Evolutionary conservation across 2,329 filamentous ascomycete species (phyloP).

Genomic region (Trichoderma koningii): DNA sequence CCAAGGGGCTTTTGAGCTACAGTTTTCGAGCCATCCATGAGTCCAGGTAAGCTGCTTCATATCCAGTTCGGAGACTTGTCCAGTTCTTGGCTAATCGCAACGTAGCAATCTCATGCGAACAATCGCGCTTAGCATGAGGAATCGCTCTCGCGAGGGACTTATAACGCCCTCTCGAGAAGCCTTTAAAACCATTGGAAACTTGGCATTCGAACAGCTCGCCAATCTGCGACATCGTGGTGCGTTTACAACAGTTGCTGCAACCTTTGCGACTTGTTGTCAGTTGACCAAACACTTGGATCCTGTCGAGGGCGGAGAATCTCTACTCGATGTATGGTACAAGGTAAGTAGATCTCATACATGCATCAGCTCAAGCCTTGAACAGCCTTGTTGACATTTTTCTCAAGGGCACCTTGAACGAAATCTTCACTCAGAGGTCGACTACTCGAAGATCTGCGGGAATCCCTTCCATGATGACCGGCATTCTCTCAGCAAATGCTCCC

Average conservation of each 20-base stretch:
- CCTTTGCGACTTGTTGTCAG: slow-evolving; percentile 79
- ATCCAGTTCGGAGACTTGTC: neutral
- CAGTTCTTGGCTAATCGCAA: slow-evolving; percentile 23
- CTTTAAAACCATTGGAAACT: slow-evolving; percentile 67
- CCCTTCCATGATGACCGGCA: slow-evolving; percentile 80
- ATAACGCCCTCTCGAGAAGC: slow-evolving; percentile 55
- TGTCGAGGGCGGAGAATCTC: slow-evolving; percentile 40
- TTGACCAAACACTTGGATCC: slow-evolving; percentile 53
- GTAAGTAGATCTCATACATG: slow-evolving; percentile 42
- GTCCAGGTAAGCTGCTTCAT: slow-evolving; percentile 63
- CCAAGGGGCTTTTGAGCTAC: slow-evolving; percentile 89
- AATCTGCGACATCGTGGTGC: slow-evolving; percentile 86
- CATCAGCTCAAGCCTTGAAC: neutral
- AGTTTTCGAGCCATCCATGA: slow-evolving; percentile 96
- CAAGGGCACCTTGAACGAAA: slow-evolving; percentile 68
- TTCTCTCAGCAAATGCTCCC: slow-evolving; percentile 67
- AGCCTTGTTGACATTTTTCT: neutral
- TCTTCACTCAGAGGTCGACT: slow-evolving; percentile 74
- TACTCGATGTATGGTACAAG: slow-evolving; percentile 72
- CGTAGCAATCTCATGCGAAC: slow-evolving; percentile 69
- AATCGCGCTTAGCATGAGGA: slow-evolving; percentile 57
- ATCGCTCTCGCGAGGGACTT: slow-evolving; percentile 46
- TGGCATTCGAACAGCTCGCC: slow-evolving; percentile 81
- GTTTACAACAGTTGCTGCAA: slow-evolving; percentile 88
- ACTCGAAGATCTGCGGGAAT: slow-evolving; percentile 91